Base-by-base conservation (phyloP, 116 monocot genomes). In the Posidonia oceanica region DNA sequence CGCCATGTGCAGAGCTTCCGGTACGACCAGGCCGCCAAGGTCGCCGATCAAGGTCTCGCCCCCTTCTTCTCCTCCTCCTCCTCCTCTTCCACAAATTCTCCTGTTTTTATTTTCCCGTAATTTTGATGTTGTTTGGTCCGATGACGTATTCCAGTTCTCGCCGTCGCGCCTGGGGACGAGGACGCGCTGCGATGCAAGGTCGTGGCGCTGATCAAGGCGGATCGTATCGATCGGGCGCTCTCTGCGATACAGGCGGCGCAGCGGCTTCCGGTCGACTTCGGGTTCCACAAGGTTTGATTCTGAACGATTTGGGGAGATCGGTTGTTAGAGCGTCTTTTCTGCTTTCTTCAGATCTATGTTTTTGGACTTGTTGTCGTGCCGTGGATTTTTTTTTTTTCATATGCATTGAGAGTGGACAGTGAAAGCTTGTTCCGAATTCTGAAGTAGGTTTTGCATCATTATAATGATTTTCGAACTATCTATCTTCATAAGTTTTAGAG, bases 101-200 rank as follows among this genome's bases (percentile, higher is more conserved):
- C 40, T 17, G 44, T 36, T 51, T 40, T 72, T 23, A 0, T 69
- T 12, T 71, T 29, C 29, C 29, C 29, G 29, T 14, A 22, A 15
- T 21, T 6, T 7, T 69, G 21, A n/a, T 3, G 7, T 20, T 66
- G 36, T 74, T 37, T 55, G n/a, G 36, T 64, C 67, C 36, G 5
- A 71, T 63, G 54, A 18, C 15, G 36, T 13, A 23, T 59, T 68
- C n/a, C 76, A 96, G 96, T 96, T 64, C 76, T 96, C 42, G 74
- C 75, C 39, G 20, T 74, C 21, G 75, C 78, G 37, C 96, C 96
- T 12, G 87, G 83, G 14, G 96, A 96, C 54, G 89, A 96, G 81
- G 96, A 96, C 54, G 96, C 96, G 16, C 37, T 91, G 40, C 75
- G 83, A 14, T 96, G 96, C 77, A 96, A 91, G 85, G 71, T 96